These are phyloP conservation scores for Kockiozyma suomiensis DNA, from an alignment of 805 yeast genomes.

Conservation along the genomic window DNA sequence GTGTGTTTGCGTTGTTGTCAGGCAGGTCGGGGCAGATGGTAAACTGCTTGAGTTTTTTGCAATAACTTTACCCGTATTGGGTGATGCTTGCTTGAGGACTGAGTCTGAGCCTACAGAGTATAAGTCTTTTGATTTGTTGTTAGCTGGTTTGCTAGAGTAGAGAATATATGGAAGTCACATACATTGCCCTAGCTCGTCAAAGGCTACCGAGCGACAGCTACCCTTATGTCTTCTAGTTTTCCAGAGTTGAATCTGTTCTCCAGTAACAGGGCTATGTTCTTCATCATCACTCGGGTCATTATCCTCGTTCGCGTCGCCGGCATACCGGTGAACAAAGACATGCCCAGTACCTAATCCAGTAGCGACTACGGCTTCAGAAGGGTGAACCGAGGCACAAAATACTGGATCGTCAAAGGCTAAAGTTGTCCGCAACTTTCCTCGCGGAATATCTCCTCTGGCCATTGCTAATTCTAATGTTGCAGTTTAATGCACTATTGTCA, in stretches of 20 bases:
- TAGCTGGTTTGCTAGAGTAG: background rate
- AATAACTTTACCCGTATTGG: slow-evolving; percentile 74
- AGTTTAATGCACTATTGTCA: too few relatives aligned
- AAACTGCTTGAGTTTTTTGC: slow-evolving; percentile 49
- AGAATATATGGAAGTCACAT: slow-evolving; percentile 38
- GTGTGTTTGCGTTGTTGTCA: slow-evolving; percentile 41
- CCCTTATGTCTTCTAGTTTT: slow-evolving; percentile 88
- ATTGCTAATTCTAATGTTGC: background rate
- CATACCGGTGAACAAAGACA: slow-evolving; percentile 28
- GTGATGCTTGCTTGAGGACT: slow-evolving; percentile 70
- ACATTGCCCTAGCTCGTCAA: slow-evolving; percentile 61
- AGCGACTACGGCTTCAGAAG: slow-evolving; percentile 23
- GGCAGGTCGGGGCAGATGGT: slow-evolving; percentile 36
- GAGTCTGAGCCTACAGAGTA: slow-evolving; percentile 80
- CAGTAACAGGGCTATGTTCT: background rate
- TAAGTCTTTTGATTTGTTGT: slow-evolving; percentile 39
- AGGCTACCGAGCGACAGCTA: slow-evolving; percentile 72
- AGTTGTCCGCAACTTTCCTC: slow-evolving; percentile 4
- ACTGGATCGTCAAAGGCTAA: slow-evolving; percentile 14
- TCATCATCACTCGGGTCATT: slow-evolving; percentile 10
- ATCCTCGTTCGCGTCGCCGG: slow-evolving; percentile 19
- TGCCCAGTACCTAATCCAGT: slow-evolving; percentile 31
- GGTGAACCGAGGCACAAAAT: slow-evolving; percentile 25
- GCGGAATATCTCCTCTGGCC: background rate
- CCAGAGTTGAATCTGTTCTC: slow-evolving; percentile 56